Conservation (phyloP, 106 monocot species). For the Triglochin maritima region DNA sequence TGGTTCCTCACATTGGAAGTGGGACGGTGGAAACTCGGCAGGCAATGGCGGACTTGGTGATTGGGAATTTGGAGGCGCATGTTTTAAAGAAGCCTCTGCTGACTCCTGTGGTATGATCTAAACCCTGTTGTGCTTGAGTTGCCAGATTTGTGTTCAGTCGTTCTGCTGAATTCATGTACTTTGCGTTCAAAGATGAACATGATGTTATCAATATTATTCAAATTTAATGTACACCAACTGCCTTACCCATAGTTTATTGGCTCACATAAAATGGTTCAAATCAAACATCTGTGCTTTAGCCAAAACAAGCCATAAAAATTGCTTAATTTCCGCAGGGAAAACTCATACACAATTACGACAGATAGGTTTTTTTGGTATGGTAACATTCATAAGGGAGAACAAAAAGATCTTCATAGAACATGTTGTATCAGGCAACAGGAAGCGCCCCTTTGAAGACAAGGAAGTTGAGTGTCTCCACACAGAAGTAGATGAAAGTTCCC, state of each 20-base stretch:
- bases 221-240: too few relatives aligned
- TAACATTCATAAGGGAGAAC: too few relatives aligned
- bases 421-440: too few relatives aligned
- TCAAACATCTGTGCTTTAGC: too few relatives aligned
- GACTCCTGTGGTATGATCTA: conserved; percentile 16
- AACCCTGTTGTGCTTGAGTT: neutral
- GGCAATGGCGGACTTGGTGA: conserved; percentile 26
- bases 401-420: too few relatives aligned
- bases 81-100: conserved; percentile 13
- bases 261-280: too few relatives aligned
- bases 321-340: too few relatives aligned
- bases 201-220: too few relatives aligned
- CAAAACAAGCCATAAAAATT: too few relatives aligned
- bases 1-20: conserved; percentile 24
- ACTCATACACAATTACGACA: too few relatives aligned
- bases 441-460: conserved; percentile 54
- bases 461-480: conserved; percentile 49
- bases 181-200: neutral
- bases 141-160: neutral
- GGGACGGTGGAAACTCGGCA: conserved; percentile 20
- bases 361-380: too few relatives aligned
- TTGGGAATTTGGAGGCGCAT: conserved; percentile 27
- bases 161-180: neutral
- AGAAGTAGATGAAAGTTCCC: conserved; percentile 74
- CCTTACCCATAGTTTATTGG: too few relatives aligned